phyloP scores from a whole-genome alignment of 768 basidiomycete genomes.

The Collybia sp. region DNA sequence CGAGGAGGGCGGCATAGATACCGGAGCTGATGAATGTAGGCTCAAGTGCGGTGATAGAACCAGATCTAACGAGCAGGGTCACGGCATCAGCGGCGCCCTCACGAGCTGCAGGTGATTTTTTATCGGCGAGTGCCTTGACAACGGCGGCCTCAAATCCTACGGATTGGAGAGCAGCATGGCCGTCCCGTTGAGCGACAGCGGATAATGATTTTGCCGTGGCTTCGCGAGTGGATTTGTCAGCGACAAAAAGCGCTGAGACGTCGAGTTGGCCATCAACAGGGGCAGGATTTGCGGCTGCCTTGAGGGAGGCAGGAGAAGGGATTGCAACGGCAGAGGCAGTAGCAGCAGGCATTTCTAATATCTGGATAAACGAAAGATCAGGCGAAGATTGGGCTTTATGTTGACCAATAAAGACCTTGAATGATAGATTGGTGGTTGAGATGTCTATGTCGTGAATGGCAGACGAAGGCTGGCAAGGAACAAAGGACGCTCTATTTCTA shows the following conservation, averaged over 20 bases:
- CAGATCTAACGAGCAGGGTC: conserved; percentile 57
- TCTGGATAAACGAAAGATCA: conserved; percentile 26
- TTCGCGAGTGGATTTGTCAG: conserved; percentile 81
- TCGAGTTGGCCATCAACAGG: conserved; percentile 64
- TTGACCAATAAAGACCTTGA: conserved; percentile 31
- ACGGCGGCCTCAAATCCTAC: conserved; percentile 68
- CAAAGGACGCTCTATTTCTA: conserved; percentile 65
- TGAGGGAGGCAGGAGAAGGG: conserved; percentile 67
- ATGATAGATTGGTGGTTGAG: conserved; percentile 26
- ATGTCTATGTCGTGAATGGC: conserved; percentile 38
- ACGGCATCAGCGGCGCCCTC: conserved; percentile 83
- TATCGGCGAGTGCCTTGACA: conserved; percentile 86
- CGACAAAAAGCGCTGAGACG: conserved; percentile 70
- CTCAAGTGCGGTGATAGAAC: conserved; percentile 79
- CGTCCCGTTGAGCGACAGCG: conserved; percentile 76
- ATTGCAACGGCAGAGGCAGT: conserved; percentile 57
- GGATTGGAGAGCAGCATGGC: conserved; percentile 69
- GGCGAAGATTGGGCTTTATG: background rate
- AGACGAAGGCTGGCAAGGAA: conserved; percentile 52
- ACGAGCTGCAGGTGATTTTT: conserved; percentile 89
- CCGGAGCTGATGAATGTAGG: conserved; percentile 85
- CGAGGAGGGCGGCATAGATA: conserved; percentile 81
- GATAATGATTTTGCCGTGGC: conserved; percentile 67
- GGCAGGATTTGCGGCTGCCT: conserved; percentile 42
- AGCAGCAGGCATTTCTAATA: conserved; percentile 75